A percentile compares a stretch with the other conserved stretches of the same genome.
Conservation (phyloP, 768 basidiomycete species). For the Pleurotus cornucopiae region DNA sequence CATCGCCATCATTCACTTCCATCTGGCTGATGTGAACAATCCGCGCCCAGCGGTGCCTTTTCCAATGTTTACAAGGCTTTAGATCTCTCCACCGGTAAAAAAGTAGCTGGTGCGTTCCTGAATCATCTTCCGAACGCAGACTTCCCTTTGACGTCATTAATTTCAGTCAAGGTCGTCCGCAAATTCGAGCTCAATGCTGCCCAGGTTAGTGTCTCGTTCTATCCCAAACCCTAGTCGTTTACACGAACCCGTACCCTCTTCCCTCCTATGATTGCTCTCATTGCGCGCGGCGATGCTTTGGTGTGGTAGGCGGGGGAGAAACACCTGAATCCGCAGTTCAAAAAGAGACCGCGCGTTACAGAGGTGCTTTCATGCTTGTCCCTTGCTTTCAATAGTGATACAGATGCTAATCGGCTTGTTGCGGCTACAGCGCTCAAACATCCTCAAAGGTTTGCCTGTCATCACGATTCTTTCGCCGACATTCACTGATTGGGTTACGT, state of each 20-base stretch:
- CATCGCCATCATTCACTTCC: slow-evolving; percentile 9
- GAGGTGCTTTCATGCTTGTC: slow-evolving; percentile 62
- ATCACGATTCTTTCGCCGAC: neutral
- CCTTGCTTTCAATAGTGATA: slow-evolving; percentile 9
- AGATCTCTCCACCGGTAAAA: slow-evolving; percentile 68
- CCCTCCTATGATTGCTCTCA: slow-evolving; percentile 19
- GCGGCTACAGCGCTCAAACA: slow-evolving; percentile 83
- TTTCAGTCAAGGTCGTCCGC: slow-evolving; percentile 86
- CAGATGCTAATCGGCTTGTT: slow-evolving; percentile 4
- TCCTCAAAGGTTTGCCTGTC: slow-evolving; percentile 73
- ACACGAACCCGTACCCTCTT: slow-evolving; percentile 16
- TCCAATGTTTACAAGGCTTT: slow-evolving; percentile 97
- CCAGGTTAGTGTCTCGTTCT: slow-evolving; percentile 63
- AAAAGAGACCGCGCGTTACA: slow-evolving; percentile 96
- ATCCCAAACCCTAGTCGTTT: slow-evolving; percentile 13
- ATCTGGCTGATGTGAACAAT: slow-evolving; percentile 16
- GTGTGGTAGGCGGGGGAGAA: slow-evolving; percentile 76
- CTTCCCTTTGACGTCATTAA: slow-evolving; percentile 15
- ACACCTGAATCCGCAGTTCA: slow-evolving; percentile 90
- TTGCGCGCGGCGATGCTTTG: slow-evolving; percentile 29
- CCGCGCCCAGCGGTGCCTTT: slow-evolving; percentile 73
- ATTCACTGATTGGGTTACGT: slow-evolving; percentile 6
- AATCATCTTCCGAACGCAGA: neutral
- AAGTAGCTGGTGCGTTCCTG: slow-evolving; percentile 69
- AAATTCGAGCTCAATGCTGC: slow-evolving; percentile 88